Percentiles rank a stretch among this genome's conserved stretches.
These are phyloP conservation scores for Yarrowia hollandica DNA, from an alignment of 805 yeast species.

Conservation along the genomic window DNA sequence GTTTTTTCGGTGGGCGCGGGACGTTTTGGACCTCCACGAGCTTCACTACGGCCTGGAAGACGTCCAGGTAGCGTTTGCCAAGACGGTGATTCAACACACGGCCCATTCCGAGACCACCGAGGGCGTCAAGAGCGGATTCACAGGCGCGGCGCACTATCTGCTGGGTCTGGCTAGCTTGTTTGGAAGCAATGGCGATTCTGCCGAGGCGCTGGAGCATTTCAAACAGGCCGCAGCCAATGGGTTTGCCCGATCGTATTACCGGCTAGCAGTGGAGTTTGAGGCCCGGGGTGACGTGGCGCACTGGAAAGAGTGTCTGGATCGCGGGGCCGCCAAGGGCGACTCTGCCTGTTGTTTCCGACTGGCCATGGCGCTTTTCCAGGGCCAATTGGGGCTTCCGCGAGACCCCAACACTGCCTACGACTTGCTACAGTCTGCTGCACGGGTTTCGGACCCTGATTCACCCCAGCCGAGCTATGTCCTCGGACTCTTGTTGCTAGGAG, in stretches of 20 bases:
- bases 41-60: constrained; percentile 36
- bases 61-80: constrained; percentile 35
- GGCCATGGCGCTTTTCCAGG: constrained; percentile 41
- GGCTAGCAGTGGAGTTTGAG: constrained; percentile 42
- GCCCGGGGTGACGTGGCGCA: constrained; percentile 37
- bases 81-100: constrained; percentile 33
- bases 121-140: constrained; percentile 27
- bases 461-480: constrained; percentile 44
- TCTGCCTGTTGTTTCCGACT: constrained; percentile 45
- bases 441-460: constrained; percentile 43
- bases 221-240: constrained; percentile 41
- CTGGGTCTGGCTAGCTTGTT: constrained; percentile 38
- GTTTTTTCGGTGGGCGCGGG: constrained; percentile 41
- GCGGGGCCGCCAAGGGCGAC: constrained; percentile 43
- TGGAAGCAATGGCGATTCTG: constrained; percentile 38
- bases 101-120: constrained; percentile 31
- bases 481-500: constrained; percentile 44
- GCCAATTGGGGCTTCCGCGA: constrained; percentile 38
- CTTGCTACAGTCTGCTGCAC: constrained; percentile 38
- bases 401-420: constrained; percentile 36
- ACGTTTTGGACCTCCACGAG: constrained; percentile 38
- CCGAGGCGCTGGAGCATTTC: constrained; percentile 37
- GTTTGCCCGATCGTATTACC: constrained; percentile 42
- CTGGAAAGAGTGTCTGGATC: constrained; percentile 41
- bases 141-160: constrained; percentile 39